Percentiles rank a stretch among this genome's conserved stretches.
phyloP scores from a whole-genome alignment of 2,329 filamentous ascomycete genomes.

The Paracoccidioides lutzii region DNA sequence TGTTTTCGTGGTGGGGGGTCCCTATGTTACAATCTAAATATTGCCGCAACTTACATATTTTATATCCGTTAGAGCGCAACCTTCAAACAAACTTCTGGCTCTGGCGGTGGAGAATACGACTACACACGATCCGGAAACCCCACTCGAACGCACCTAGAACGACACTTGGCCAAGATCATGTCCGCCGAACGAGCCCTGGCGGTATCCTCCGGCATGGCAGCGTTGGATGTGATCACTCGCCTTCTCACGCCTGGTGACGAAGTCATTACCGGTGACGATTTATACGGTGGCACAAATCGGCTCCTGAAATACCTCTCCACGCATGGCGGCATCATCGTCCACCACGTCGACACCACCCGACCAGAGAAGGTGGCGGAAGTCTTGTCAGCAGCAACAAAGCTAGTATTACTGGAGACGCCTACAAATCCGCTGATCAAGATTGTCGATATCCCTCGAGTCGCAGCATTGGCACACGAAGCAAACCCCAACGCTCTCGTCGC shows the following conservation, averaged over 20 bases:
- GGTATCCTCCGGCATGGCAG: conserved; percentile 94
- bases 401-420: conserved; percentile 91
- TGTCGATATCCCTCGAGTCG: conserved; percentile 75
- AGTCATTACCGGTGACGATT: conserved; percentile 90
- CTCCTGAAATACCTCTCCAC: conserved; percentile 82
- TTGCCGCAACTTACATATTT: neutral
- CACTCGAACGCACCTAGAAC: conserved; percentile 87
- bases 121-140: conserved; percentile 97
- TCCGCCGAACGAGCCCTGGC: conserved; percentile 80
- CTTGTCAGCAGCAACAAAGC: conserved; percentile 69
- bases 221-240: conserved; percentile 88
- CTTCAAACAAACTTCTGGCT: conserved; percentile 81
- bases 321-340: conserved; percentile 82
- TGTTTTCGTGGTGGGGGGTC: neutral
- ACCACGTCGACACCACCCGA: conserved; percentile 88
- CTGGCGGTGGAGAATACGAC: conserved; percentile 82
- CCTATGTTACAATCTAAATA: neutral
- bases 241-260: conserved; percentile 86
- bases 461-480: conserved; percentile 59
- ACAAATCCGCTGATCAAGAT: conserved; percentile 98
- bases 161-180: conserved; percentile 98
- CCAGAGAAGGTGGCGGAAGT: conserved; percentile 56
- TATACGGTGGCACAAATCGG: conserved; percentile 91
- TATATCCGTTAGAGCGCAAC: conserved; percentile 58
- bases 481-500: conserved; percentile 72